These are phyloP conservation scores for Acidiella bohemica DNA, from an alignment of 495 filamentous ascomycete species.

Conservation along the genomic window DNA sequence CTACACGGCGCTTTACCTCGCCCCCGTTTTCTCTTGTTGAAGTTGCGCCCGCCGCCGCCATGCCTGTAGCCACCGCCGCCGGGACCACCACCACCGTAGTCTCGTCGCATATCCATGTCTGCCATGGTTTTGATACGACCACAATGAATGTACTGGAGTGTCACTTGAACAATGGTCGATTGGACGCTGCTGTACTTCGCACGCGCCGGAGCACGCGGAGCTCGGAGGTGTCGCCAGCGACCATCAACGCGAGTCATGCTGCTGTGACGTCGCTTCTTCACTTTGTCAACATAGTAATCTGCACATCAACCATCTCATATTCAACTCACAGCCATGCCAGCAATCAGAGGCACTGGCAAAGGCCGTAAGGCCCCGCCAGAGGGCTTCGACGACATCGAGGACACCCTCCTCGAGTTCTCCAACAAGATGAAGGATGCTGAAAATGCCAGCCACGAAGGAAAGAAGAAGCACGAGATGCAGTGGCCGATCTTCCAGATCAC, in stretches of 20 bases:
- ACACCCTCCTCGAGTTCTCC: constrained; percentile 84
- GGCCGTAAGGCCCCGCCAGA: constrained; percentile 85
- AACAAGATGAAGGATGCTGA: constrained; percentile 99
- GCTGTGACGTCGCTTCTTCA: too few species aligned
- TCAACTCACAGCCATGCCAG: constrained; percentile 55
- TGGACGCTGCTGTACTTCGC: background rate
- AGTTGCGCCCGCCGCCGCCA: constrained; percentile 39
- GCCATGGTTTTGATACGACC: constrained; percentile 11
- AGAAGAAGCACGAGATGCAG: constrained; percentile 72
- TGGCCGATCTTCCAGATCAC: constrained; percentile 98
- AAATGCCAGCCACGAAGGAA: constrained; percentile 59
- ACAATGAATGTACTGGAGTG: background rate
- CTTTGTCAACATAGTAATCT: background rate
- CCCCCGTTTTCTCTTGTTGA: constrained; percentile 50
- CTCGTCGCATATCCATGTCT: constrained; percentile 20
- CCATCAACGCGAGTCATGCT: too few species aligned
- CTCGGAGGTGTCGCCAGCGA: too few species aligned
- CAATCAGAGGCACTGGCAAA: constrained; percentile 54
- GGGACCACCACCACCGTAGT: constrained; percentile 7
- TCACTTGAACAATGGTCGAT: background rate
- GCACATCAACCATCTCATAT: background rate
- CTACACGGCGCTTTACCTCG: too few species aligned
- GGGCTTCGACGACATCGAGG: constrained; percentile 93
- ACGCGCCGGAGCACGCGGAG: too few species aligned
- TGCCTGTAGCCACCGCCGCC: too few species aligned